A percentile compares a stretch with the other conserved stretches of the same genome.
These are phyloP conservation scores for Leccinum obscurum DNA, from an alignment of 768 basidiomycete genomes.

Conservation along the genomic window DNA sequence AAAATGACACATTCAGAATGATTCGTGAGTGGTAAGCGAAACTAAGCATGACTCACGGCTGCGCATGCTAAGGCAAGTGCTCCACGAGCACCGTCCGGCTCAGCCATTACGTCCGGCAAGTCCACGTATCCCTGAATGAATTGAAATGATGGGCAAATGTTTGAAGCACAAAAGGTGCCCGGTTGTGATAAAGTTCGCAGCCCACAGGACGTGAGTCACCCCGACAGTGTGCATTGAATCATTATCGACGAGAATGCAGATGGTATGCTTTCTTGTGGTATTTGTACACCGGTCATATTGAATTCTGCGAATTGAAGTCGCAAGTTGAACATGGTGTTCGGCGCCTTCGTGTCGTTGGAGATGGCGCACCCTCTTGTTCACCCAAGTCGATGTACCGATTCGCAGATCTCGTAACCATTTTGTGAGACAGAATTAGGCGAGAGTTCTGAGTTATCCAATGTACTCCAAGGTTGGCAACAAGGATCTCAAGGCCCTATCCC, in stretches of 20 bases:
- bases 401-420: slow-evolving; percentile 28
- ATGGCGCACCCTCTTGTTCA: slow-evolving; percentile 24
- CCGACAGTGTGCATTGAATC: neutral
- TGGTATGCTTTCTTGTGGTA: slow-evolving; percentile 30
- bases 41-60: no score
- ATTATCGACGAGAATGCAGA: slow-evolving; percentile 5
- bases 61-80: no score
- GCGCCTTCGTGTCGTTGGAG: neutral
- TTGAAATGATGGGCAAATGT: no score
- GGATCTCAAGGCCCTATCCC: slow-evolving; percentile 18
- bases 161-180: neutral
- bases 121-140: no score
- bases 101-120: no score
- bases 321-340: slow-evolving; percentile 6
- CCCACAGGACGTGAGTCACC: slow-evolving; percentile 16
- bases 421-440: neutral
- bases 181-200: slow-evolving; percentile 12
- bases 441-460: neutral
- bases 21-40: no score
- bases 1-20: no score
- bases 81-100: no score
- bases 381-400: slow-evolving; percentile 41
- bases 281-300: slow-evolving; percentile 24
- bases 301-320: slow-evolving; percentile 22
- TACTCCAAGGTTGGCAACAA: slow-evolving; percentile 15